A percentile compares a stretch with the other conserved stretches of the same genome.
Conservation (phyloP, 345 rosid species). For the Boechera retrofracta region DNA sequence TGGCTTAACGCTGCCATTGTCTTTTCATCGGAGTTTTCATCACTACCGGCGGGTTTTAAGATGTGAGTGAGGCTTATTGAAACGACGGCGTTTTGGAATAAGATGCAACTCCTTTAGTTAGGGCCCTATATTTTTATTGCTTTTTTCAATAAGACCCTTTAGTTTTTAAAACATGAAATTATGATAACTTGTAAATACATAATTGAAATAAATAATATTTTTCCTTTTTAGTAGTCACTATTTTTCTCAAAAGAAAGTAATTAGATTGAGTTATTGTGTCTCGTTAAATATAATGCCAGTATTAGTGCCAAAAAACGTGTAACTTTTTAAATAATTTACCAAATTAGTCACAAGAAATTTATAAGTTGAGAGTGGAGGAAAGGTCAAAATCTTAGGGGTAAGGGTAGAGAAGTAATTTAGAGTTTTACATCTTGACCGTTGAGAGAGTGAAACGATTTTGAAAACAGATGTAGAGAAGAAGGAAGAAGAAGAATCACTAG, state of each 20-base stretch:
- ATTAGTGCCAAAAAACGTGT: no score
- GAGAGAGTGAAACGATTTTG: neutral
- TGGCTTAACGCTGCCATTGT: constrained; percentile 38
- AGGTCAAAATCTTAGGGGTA: neutral
- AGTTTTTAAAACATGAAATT: neutral
- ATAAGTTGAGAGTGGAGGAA: neutral
- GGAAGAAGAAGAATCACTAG: neutral
- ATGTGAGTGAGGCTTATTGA: neutral
- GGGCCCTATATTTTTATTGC: neutral
- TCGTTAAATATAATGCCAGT: neutral
- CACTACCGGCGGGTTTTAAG: constrained; percentile 22
- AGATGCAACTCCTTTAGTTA: neutral
- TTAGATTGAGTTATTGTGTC: neutral
- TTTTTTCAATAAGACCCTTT: neutral
- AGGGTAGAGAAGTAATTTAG: neutral
- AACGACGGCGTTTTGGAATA: neutral
- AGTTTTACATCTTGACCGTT: neutral
- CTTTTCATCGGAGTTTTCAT: constrained; percentile 38
- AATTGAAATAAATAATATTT: no score
- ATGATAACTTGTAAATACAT: neutral
- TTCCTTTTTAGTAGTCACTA: neutral
- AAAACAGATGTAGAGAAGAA: neutral
- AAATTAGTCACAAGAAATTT: neutral
- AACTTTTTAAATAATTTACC: neutral
- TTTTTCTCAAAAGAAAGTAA: neutral